Base-by-base conservation (phyloP, 2,329 filamentous ascomycete genomes). In the Xylariaceae sp. region DNA sequence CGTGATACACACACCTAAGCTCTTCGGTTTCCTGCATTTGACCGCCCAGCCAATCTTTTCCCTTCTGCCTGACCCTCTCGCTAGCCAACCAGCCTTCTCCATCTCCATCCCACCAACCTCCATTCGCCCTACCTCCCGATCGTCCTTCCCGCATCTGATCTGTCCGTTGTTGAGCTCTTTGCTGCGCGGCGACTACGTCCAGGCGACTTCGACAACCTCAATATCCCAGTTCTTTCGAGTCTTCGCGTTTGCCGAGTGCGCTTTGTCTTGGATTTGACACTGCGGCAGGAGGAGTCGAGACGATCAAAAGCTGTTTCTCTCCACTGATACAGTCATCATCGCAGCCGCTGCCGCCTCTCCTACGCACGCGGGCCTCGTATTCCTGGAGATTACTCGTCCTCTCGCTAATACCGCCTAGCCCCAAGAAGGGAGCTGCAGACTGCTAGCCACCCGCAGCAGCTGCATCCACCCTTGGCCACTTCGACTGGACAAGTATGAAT, bases 401-500 rank as follows among this genome's bases (percentile, higher is more conserved):
- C 42, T 15, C 36, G 41, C 29, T 15, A 29, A 32, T 20, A 21
- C 51, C 32, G 44, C 45, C 50, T 41, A 55, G 55, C 47, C 58
- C 60, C 59, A 61, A 52, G 49, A 43, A 64, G 65, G 64, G 64
- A 67, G 56, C 62, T 63, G 66, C 63, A 65, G 65, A 56, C 59
- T 64, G 62, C 65, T 66, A 63, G 64, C 56, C 62, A 58, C 62
- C 64, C 53, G 59, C 63, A 62, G 63, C 62, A 60, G 66, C 65
- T 66, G 65, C 62, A 58, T 49, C 55, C 54, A 47, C 62, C 64
- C 58, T 59, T 50, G 35, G 52, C 45, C 50, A 33, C 33, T 40
- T 46, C 57, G 44, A 35, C 24, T 13, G n/a, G 48, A 53, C 58
- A 57, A 73, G 57, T 51, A 81, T 79, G 77, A 77, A 76, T 64